Evolutionary conservation across 495 filamentous ascomycete genomes (phyloP).

Genomic region (Xeromyces bisporus): DNA sequence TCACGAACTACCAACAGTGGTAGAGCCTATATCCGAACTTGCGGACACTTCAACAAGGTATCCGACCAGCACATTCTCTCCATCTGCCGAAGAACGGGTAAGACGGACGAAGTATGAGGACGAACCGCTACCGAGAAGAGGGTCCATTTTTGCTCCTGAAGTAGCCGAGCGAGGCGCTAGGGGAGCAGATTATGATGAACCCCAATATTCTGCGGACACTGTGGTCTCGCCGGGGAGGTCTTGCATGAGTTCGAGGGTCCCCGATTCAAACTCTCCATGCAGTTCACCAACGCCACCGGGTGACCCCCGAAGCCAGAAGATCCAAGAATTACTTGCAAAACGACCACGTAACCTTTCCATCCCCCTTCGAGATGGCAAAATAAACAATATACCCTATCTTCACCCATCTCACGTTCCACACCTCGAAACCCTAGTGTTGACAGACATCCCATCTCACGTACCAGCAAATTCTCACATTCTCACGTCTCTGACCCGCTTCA

Average conservation of each 20-base stretch:
- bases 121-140: conserved; percentile 20
- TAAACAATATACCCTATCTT: conserved; percentile 25
- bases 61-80: conserved; percentile 2
- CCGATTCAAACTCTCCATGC: conserved; percentile 6
- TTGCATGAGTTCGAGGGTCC: conserved; percentile 1
- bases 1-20: conserved; percentile 28
- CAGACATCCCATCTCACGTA: conserved; percentile 40
- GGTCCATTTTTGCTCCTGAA: conserved; percentile 31
- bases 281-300: conserved; percentile 13
- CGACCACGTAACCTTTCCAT: conserved; percentile 17
- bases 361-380: conserved; percentile 12
- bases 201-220: not conserved
- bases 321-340: conserved; percentile 20
- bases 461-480: conserved; percentile 24
- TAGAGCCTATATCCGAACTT: conserved; percentile 23
- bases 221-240: too few species aligned
- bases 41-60: conserved; percentile 19
- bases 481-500: conserved; percentile 36
- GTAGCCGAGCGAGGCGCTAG: conserved; percentile 10
- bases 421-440: conserved; percentile 38
- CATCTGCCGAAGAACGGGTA: conserved; percentile 4
- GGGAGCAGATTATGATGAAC: conserved; percentile 2
- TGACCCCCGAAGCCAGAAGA: conserved; percentile 12
- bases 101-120: conserved; percentile 7
- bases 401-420: conserved; percentile 42